These are phyloP conservation scores for Saccharomycopsis oosterbeekiorum DNA, from an alignment of 805 yeast species.

Conservation along the genomic window DNA sequence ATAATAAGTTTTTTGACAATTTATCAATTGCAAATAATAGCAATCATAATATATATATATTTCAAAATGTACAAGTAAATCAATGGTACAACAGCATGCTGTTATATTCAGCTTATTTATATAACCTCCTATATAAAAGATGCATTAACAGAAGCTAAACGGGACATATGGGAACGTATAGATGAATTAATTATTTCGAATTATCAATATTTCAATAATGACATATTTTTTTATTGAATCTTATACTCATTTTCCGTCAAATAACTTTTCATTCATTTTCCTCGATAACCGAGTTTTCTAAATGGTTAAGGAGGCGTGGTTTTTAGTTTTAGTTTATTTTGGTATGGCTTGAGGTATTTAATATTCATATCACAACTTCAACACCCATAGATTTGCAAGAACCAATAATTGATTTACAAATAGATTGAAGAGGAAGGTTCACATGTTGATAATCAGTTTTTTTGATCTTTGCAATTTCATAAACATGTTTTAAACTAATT, in stretches of 20 bases:
- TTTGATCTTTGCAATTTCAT: conserved; percentile 91
- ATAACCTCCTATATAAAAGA: not conserved
- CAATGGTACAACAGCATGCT: not conserved
- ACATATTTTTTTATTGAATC: too few species aligned
- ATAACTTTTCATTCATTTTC: too few species aligned
- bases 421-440: conserved; percentile 56
- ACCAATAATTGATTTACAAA: conserved; percentile 74
- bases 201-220: too few species aligned
- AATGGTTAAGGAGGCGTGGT: not conserved
- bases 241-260: too few species aligned
- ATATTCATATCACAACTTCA: conserved; percentile 52
- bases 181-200: too few species aligned
- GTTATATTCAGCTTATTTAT: not conserved
- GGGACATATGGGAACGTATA: too few species aligned
- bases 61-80: not conserved
- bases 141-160: not conserved
- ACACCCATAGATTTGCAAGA: conserved; percentile 90
- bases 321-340: too few species aligned
- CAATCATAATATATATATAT: not conserved
- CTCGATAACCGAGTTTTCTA: too few species aligned
- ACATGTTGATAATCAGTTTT: conserved; percentile 76
- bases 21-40: too few species aligned
- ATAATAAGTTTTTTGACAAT: not conserved
- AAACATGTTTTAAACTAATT: conserved; percentile 75
- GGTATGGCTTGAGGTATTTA: not conserved